These are phyloP conservation scores for Aristolochia californica DNA, from an alignment of 164 flowering plant genomes.

Conservation along the genomic window DNA sequence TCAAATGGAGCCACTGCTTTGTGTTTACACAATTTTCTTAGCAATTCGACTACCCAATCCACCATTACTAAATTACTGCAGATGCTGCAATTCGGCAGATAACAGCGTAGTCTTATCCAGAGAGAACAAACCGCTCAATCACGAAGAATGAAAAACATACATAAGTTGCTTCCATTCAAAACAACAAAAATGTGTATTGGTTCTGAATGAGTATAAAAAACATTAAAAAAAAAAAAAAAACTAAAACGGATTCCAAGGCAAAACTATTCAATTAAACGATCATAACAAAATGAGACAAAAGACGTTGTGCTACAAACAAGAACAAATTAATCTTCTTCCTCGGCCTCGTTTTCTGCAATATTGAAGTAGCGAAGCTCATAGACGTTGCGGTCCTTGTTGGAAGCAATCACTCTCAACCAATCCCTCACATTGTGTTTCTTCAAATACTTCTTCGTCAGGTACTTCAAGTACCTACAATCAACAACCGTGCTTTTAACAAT, in stretches of 20 bases:
- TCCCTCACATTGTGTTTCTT: constrained; percentile 76
- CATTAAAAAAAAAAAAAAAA: not conserved
- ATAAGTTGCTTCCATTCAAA: too few species aligned
- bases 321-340: constrained; percentile 33
- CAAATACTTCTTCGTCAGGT: constrained; percentile 65
- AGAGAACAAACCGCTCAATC: too few species aligned
- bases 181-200: not conserved
- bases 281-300: not conserved
- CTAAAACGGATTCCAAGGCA: not conserved
- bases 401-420: constrained; percentile 69
- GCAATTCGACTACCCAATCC: too few species aligned
- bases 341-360: constrained; percentile 72
- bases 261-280: constrained; percentile 1
- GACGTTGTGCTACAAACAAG: not conserved
- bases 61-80: too few species aligned
- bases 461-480: constrained; percentile 52
- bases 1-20: too few species aligned
- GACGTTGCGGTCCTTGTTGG: constrained; percentile 59
- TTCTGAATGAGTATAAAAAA: not conserved
- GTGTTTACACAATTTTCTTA: too few species aligned
- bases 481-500: not conserved
- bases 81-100: too few species aligned
- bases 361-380: constrained; percentile 75
- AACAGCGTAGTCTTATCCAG: too few species aligned
- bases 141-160: too few species aligned